Evolutionary conservation across 192 early-diverging fungal species (phyloP).

Genomic region (Blastocladiella britannica): DNA sequence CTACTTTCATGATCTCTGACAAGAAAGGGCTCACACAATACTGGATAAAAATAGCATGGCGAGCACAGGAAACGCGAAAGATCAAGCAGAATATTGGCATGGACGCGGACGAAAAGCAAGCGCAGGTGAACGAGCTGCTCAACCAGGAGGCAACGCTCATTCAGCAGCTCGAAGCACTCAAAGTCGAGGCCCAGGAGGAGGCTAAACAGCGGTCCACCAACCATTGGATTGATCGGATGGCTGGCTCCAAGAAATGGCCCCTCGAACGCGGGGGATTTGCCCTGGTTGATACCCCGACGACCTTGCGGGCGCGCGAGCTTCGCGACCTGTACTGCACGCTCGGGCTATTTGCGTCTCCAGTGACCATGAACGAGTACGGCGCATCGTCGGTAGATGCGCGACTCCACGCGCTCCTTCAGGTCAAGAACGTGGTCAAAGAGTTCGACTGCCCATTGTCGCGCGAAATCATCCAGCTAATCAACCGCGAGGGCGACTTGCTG

Average conservation of each 20-base stretch:
- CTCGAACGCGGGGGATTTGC: conserved; percentile 8
- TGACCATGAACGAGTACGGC: no score
- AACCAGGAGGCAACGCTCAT: conserved; percentile 35
- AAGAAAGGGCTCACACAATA: not conserved
- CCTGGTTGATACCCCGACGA: conserved; percentile 32
- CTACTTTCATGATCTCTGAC: not conserved
- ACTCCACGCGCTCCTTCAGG: conserved; percentile 33
- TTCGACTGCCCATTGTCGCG: conserved; percentile 35
- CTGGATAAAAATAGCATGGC: conserved; percentile 17
- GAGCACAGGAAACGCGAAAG: conserved; percentile 23
- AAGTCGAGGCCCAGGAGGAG: conserved; percentile 28
- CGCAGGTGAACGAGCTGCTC: conserved; percentile 22
- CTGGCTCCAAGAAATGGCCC: conserved; percentile 15
- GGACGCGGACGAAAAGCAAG: conserved; percentile 24
- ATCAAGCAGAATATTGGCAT: conserved; percentile 30
- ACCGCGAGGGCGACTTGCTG: conserved; percentile 34
- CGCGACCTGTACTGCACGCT: conserved; percentile 35
- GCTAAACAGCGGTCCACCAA: conserved; percentile 22
- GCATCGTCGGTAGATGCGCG: conserved; percentile 30
- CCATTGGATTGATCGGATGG: conserved; percentile 22
- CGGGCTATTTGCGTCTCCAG: no score
- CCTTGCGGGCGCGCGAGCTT: conserved; percentile 33
- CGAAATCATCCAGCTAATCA: conserved; percentile 37
- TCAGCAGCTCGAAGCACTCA: conserved; percentile 35
- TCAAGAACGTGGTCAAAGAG: conserved; percentile 43